A percentile compares a stretch with the other conserved stretches of the same genome.
These are phyloP conservation scores for Huiozyma naganishii DNA, from an alignment of 805 yeast genomes.

Conservation along the genomic window DNA sequence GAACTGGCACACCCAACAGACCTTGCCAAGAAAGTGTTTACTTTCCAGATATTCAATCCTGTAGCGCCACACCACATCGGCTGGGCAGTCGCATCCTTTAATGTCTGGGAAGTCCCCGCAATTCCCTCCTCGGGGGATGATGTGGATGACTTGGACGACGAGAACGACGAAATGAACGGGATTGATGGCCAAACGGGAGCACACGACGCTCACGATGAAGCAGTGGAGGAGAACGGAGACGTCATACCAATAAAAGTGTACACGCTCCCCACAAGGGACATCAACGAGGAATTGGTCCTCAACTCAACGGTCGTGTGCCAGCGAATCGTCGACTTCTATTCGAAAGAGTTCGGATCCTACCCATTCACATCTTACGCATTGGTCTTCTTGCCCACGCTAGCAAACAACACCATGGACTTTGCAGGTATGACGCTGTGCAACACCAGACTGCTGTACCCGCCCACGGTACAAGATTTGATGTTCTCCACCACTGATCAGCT, in stretches of 20 bases:
- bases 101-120: conserved; percentile 32
- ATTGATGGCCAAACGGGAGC: conserved; percentile 24
- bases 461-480: conserved; percentile 69
- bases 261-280: conserved; percentile 45
- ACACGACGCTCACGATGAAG: background rate
- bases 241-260: conserved; percentile 50
- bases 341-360: conserved; percentile 84
- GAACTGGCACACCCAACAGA: conserved; percentile 72
- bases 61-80: conserved; percentile 92
- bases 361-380: conserved; percentile 79
- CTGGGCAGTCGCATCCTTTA: conserved; percentile 88
- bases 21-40: conserved; percentile 58
- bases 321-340: conserved; percentile 71
- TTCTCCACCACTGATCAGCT: conserved; percentile 57
- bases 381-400: conserved; percentile 55
- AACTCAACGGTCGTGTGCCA: conserved; percentile 71
- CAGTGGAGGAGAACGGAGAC: conserved; percentile 5
- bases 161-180: conserved; percentile 1
- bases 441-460: conserved; percentile 56
- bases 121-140: conserved; percentile 7
- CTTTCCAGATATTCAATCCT: conserved; percentile 69
- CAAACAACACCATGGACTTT: conserved; percentile 45
- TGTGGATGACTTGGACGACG: background rate
- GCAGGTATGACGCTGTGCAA: conserved; percentile 49
- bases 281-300: conserved; percentile 35